phyloP scores from a whole-genome alignment of 1,284 basidiomycete species.

The Cryptococcus sp. region DNA sequence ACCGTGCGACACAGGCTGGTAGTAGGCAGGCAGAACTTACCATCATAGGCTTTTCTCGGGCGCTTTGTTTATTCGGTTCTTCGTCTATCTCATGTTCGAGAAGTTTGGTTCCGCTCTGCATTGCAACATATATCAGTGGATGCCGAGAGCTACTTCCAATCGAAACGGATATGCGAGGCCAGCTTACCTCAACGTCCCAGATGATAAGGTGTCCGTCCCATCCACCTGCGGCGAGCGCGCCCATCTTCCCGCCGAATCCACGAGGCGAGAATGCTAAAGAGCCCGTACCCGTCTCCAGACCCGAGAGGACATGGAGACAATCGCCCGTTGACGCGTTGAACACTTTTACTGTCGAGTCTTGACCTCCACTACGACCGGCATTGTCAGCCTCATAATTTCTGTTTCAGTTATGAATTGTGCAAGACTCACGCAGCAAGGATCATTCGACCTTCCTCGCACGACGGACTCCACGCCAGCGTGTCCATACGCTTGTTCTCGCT shows the following conservation, averaged over 20 bases:
- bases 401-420: neutral
- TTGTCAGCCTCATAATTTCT: neutral
- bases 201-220: constrained; percentile 43
- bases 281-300: constrained; percentile 43
- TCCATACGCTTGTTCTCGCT: constrained; percentile 49
- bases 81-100: constrained; percentile 40
- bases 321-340: constrained; percentile 42
- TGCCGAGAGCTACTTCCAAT: neutral
- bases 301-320: constrained; percentile 33
- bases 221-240: constrained; percentile 43
- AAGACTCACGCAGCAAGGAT: constrained; percentile 47
- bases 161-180: neutral
- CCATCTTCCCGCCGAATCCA: constrained; percentile 20
- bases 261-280: constrained; percentile 44
- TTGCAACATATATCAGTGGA: neutral
- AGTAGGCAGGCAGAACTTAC: constrained; percentile 13
- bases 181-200: constrained; percentile 46
- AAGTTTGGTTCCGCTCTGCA: constrained; percentile 33
- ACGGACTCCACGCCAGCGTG: constrained; percentile 44
- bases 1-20: too few species aligned
- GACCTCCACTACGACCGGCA: constrained; percentile 34
- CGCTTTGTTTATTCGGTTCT: constrained; percentile 26
- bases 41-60: constrained; percentile 41
- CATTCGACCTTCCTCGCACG: constrained; percentile 30
- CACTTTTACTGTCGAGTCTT: constrained; percentile 47